Conservation (phyloP, 345 rosid genomes). For the Tarenaya hassleriana region DNA sequence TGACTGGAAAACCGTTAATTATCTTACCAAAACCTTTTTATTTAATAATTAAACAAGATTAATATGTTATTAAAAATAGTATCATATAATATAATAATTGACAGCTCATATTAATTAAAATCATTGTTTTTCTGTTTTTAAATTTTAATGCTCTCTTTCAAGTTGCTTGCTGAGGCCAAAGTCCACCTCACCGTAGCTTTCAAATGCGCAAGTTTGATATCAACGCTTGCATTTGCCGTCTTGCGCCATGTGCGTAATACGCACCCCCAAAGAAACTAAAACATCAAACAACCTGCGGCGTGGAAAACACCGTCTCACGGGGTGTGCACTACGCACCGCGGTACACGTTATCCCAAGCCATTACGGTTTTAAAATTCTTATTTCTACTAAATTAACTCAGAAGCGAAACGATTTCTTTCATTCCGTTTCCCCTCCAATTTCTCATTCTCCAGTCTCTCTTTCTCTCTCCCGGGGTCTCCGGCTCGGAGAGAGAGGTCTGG, state of each 20-base stretch:
- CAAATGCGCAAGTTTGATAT: no score
- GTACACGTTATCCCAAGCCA: neutral
- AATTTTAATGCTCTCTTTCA: no score
- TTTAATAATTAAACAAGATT: no score
- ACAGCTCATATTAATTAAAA: no score
- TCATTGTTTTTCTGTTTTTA: no score
- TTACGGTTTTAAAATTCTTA: constrained; percentile 10
- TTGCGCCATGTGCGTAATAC: constrained; percentile 20
- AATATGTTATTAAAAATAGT: no score
- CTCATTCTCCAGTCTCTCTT: constrained; percentile 26
- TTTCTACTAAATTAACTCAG: neutral
- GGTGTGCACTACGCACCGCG: neutral
- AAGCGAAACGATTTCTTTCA: constrained; percentile 25
- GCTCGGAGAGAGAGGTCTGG: constrained; percentile 6
- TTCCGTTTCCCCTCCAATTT: constrained; percentile 32
- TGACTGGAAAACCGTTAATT: no score
- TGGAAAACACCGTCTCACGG: neutral
- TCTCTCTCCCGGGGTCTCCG: constrained; percentile 20
- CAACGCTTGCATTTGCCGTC: neutral
- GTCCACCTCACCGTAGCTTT: no score
- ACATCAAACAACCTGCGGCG: constrained; percentile 29
- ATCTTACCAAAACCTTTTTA: no score
- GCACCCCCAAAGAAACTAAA: constrained; percentile 17
- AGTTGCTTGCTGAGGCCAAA: no score
- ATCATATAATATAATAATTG: no score